Base-by-base conservation (phyloP, 1,284 basidiomycete genomes). In the Puccinia coronata region DNA sequence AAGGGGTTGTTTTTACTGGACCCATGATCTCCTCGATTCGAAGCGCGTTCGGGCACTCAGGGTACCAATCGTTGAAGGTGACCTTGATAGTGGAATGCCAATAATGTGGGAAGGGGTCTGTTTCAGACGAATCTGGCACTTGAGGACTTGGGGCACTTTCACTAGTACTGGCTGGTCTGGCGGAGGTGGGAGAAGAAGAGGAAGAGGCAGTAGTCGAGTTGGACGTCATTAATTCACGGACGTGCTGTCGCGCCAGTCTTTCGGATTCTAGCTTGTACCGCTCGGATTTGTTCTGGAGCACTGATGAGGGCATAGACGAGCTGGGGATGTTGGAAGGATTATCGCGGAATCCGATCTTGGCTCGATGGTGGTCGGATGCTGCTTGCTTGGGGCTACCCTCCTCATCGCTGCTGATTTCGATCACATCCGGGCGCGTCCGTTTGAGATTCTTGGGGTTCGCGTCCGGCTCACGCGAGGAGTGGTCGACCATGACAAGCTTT, bases 351-450 rank as follows among this genome's bases (percentile, higher is more conserved):
- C 2, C 41, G 67, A 51, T 70, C 67, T 70, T 70, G 41, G 43
- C 5, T 70, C 67, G 67, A 70, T 70, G 67, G 25, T 49, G 41
- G 49, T 70, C 43, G n/a, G 67, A 11, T n/a, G n/a, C n/a, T 70
- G 43, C 11, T 51, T 39, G 39, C 31, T 28, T 28, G 2, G 41
- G 67, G 47, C 31, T n/a, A 18, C 34, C 55, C 25, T 61, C 72
- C 53, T 73, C 71, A 75, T 75, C 72, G 31, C 72, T 75, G 39
- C 72, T 75, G 55, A 75, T 75, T 39, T 75, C 72, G 31, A 75
- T 75, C 31, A 75, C 55, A 23, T 59, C 55, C 23, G 53, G 12
- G 39, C 49, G 70, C 20, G 25, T 51, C 28, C 70, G 49, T 55
- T 72, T 72, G 25, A 49, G 67, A 49, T 49, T 49, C 14, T 31